These are phyloP conservation scores for Trypanosomatidae sp. DNA, from an alignment of 208 protist genomes.

Conservation along the genomic window DNA sequence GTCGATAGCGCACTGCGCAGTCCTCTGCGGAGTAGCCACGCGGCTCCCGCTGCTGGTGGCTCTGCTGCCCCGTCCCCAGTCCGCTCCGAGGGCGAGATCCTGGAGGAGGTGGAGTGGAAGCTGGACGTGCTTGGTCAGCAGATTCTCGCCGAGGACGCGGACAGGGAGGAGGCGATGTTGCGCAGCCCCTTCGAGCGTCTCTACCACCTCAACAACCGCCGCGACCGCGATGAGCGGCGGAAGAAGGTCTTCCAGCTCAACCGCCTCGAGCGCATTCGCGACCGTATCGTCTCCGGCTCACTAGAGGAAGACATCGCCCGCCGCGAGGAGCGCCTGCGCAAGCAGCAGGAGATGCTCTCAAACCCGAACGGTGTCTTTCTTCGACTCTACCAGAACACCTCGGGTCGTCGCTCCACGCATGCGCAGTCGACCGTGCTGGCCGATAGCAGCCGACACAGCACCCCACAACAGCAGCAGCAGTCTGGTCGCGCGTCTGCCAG, in stretches of 20 bases:
- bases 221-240: slow-evolving; percentile 65
- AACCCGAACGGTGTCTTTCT: slow-evolving; percentile 53
- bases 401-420: slow-evolving; percentile 5
- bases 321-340: slow-evolving; percentile 31
- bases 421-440: not conserved
- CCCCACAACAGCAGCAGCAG: no score
- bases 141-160: slow-evolving; percentile 33
- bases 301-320: slow-evolving; percentile 40
- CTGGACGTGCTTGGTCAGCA: slow-evolving; percentile 38
- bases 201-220: slow-evolving; percentile 86
- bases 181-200: slow-evolving; percentile 62
- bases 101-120: slow-evolving; percentile 52
- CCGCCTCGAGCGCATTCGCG: slow-evolving; percentile 51
- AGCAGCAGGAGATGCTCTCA: slow-evolving; percentile 36
- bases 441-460: no score
- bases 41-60: no score
- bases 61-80: no score
- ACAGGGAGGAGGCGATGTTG: slow-evolving; percentile 42
- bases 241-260: slow-evolving; percentile 49
- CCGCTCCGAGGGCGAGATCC: slow-evolving; percentile 41
- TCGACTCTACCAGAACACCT: slow-evolving; percentile 56
- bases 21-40: not conserved
- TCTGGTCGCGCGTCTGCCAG: no score
- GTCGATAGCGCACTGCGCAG: no score
- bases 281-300: slow-evolving; percentile 47